phyloP scores from a whole-genome alignment of 495 filamentous ascomycete species.

The Penicillium longicatenatum region DNA sequence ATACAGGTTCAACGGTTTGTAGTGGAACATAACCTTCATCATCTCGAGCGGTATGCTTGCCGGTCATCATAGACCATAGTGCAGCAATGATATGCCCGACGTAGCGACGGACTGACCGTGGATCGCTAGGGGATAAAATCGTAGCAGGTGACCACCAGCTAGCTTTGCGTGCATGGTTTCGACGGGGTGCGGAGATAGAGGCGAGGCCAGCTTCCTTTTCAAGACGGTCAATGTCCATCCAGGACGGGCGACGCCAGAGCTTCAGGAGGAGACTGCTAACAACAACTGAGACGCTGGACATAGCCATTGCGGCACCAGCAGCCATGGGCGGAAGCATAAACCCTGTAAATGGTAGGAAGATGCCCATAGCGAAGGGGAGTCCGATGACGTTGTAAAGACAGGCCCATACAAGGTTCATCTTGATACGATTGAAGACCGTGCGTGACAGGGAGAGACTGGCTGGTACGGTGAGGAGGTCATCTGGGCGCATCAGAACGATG shows the following conservation, averaged over 20 bases:
- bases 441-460: constrained; percentile 80
- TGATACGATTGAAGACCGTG: constrained; percentile 89
- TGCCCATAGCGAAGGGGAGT: constrained; percentile 93
- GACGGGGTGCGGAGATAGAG: constrained; percentile 9
- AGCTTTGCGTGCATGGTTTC: constrained; percentile 18
- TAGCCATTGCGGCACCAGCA: constrained; percentile 92
- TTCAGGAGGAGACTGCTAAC: constrained; percentile 80
- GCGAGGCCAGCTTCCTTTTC: constrained; percentile 48
- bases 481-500: constrained; percentile 90
- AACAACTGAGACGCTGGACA: constrained; percentile 87
- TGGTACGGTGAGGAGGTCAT: constrained; percentile 89
- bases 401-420: constrained; percentile 88
- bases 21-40: constrained; percentile 50
- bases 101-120: constrained; percentile 23
- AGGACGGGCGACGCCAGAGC: constrained; percentile 81
- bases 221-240: constrained; percentile 79
- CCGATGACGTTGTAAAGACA: constrained; percentile 92
- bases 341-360: constrained; percentile 86
- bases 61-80: constrained; percentile 34
- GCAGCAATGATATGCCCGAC: constrained; percentile 17
- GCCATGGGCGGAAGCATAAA: constrained; percentile 90
- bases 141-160: constrained; percentile 38
- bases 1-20: constrained; percentile 46
- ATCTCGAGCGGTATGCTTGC: constrained; percentile 24
- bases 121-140: constrained; percentile 24